These are phyloP conservation scores for Saccharomyces hybrid DNA, from an alignment of 1,139 yeast species.

Conservation along the genomic window DNA sequence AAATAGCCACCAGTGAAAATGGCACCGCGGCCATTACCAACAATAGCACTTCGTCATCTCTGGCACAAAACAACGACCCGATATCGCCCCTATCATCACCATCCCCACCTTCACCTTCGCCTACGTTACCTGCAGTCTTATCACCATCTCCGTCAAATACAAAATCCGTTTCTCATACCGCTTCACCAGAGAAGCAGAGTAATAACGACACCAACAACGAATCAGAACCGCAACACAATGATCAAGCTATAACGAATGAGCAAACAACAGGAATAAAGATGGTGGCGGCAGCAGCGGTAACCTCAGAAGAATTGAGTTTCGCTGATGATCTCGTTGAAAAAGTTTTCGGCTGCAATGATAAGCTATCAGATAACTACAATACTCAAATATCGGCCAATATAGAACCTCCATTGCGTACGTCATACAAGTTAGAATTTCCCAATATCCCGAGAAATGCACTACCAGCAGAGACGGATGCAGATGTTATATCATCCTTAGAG, in stretches of 20 bases:
- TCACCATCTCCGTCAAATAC: not conserved
- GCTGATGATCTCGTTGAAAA: not conserved
- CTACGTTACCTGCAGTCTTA: not conserved
- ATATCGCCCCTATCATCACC: constrained; percentile 3
- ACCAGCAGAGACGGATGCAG: constrained; percentile 8
- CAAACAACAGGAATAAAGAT: too few species aligned
- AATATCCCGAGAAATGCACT: constrained; percentile 7
- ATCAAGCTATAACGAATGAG: too few species aligned
- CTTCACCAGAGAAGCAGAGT: not conserved
- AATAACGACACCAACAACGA: not conserved
- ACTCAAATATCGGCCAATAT: not conserved
- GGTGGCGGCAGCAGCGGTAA: not conserved
- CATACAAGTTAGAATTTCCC: constrained; percentile 9
- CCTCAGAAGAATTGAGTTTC: not conserved
- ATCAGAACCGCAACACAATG: not conserved
- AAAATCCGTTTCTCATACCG: not conserved
- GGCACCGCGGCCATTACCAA: constrained; percentile 17
- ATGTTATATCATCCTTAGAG: constrained; percentile 18
- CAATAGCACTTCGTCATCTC: not conserved
- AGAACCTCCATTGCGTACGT: not conserved
- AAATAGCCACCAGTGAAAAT: constrained; percentile 33
- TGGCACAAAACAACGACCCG: not conserved
- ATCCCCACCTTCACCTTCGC: not conserved
- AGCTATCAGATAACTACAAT: not conserved
- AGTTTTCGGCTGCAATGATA: not conserved